A percentile compares a stretch with the other conserved stretches of the same genome.
Evolutionary conservation across 352 stramenopile genomes (phyloP).

Genomic region (Globisporangium viniferum): DNA sequence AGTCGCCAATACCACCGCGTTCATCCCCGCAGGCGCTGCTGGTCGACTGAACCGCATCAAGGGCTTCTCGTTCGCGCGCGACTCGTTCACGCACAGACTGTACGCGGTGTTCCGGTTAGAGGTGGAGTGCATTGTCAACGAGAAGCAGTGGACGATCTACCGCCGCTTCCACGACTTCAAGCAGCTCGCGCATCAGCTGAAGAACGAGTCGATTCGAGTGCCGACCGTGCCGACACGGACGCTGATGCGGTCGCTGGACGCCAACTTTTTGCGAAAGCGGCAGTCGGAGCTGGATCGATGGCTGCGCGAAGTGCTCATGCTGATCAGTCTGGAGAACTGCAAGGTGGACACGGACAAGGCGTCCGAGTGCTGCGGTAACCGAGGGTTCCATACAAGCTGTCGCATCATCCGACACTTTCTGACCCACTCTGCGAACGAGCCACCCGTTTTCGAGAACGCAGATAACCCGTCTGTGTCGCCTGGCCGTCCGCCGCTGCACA

Average conservation of each 20-base stretch:
- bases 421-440: conserved; percentile 73
- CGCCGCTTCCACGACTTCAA: conserved; percentile 85
- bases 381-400: conserved; percentile 62
- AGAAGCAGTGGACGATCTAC: conserved; percentile 88
- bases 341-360: conserved; percentile 63
- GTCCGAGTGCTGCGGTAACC: conserved; percentile 62
- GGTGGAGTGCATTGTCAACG: conserved; percentile 81
- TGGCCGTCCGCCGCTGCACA: conserved; percentile 32
- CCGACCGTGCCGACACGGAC: conserved; percentile 76
- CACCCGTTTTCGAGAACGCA: conserved; percentile 59
- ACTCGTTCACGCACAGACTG: conserved; percentile 58
- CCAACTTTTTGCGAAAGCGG: conserved; percentile 78
- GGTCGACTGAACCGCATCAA: conserved; percentile 79
- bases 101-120: conserved; percentile 83
- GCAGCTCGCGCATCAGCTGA: conserved; percentile 77
- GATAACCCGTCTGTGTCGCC: conserved; percentile 20
- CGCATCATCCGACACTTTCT: conserved; percentile 72
- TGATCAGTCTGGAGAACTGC: conserved; percentile 78
- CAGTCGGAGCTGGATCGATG: conserved; percentile 83
- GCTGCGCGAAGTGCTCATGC: conserved; percentile 80
- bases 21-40: conserved; percentile 60
- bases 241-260: conserved; percentile 79
- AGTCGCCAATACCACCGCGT: conserved; percentile 61
- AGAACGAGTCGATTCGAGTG: conserved; percentile 72
- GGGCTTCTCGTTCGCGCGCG: conserved; percentile 71